Conservation (phyloP, 345 rosid species). For the Eucalyptus caleyi region DNA sequence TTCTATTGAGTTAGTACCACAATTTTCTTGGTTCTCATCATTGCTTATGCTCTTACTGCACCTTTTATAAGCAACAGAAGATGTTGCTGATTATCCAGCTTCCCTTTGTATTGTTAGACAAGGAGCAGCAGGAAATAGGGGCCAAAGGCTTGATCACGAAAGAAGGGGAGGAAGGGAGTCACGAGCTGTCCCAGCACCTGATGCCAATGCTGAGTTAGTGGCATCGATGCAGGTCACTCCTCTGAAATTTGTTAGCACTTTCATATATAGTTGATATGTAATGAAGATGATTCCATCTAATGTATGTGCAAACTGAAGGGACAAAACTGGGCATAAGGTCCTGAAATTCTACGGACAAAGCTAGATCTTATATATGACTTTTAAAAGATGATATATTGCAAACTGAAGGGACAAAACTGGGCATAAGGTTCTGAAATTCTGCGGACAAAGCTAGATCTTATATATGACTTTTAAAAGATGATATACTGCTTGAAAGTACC, state of each 20-base stretch:
- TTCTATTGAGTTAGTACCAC: neutral
- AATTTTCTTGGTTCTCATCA: neutral
- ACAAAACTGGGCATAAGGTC: neutral
- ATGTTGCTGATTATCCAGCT: neutral
- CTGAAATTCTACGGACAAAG: neutral
- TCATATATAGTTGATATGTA: neutral
- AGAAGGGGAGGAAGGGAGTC: conserved; percentile 74
- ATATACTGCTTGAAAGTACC: neutral
- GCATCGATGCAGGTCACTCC: conserved; percentile 72
- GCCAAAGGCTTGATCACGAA: conserved; percentile 58
- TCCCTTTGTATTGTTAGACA: conserved; percentile 31
- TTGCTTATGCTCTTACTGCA: neutral
- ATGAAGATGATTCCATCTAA: neutral
- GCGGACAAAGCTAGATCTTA: neutral
- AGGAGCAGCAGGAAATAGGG: conserved; percentile 66
- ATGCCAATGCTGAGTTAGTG: conserved; percentile 86
- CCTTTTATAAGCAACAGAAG: neutral
- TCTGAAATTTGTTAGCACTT: neutral
- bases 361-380: neutral
- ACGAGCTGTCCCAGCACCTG: conserved; percentile 93
- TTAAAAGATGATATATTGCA: neutral
- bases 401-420: neutral
- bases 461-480: neutral
- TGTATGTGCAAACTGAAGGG: neutral
- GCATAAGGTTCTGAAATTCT: neutral